Conservation (phyloP, 805 yeast genomes). For the Brettanomyces bruxellensis region DNA sequence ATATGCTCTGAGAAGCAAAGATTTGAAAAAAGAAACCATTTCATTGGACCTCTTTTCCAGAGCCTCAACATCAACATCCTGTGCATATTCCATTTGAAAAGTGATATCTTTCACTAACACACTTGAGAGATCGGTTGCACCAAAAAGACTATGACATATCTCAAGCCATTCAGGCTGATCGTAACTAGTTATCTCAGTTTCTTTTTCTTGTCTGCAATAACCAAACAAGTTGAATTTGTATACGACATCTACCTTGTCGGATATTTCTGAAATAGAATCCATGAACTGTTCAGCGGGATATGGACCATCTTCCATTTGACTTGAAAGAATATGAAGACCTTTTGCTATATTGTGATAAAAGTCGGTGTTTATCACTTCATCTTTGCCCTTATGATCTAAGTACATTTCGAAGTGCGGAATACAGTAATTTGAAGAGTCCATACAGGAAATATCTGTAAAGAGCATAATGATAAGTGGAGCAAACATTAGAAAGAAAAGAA, state of each 20-base stretch:
- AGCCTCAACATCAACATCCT: background rate
- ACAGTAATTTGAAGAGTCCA: constrained; percentile 23
- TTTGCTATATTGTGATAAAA: background rate
- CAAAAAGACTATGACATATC: constrained; percentile 6
- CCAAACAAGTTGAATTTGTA: constrained; percentile 39
- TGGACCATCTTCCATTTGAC: background rate
- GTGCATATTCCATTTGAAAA: constrained; percentile 33
- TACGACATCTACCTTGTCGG: constrained; percentile 33
- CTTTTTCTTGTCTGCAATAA: constrained; percentile 31
- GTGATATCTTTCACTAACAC: constrained; percentile 41
- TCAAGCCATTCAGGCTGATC: background rate
- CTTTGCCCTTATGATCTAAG: background rate
- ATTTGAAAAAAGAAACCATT: background rate
- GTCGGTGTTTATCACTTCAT: background rate
- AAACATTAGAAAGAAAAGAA: constrained; percentile 17
- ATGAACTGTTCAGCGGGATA: constrained; percentile 7
- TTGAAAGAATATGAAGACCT: background rate
- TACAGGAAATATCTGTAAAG: constrained; percentile 24
- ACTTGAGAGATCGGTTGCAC: constrained; percentile 30
- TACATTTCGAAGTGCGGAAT: constrained; percentile 36
- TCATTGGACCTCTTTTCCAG: background rate
- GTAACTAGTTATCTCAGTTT: background rate
- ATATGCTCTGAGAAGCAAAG: background rate
- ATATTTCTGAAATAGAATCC: constrained; percentile 24
- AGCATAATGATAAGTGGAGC: constrained; percentile 15